Conservation (phyloP, 805 yeast genomes). For the Kuraishia molischiana region DNA sequence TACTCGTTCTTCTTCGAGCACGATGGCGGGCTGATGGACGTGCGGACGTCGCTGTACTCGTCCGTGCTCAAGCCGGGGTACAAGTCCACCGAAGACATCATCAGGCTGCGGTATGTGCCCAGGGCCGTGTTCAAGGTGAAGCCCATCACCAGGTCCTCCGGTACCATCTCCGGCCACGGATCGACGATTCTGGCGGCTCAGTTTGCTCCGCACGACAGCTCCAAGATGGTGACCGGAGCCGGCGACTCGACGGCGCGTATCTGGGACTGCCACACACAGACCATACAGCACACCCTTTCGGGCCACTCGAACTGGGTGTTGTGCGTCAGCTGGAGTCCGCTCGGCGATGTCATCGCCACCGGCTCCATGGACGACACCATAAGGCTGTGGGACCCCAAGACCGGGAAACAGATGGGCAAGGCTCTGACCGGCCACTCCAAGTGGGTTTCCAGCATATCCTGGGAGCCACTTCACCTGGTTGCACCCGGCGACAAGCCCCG, state of each 20-base stretch:
- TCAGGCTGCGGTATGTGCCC: slow-evolving; percentile 88
- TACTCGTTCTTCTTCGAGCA: slow-evolving; percentile 64
- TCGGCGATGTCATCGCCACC: slow-evolving; percentile 85
- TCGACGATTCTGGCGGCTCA: slow-evolving; percentile 86
- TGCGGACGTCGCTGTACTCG: slow-evolving; percentile 64
- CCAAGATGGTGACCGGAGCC: slow-evolving; percentile 87
- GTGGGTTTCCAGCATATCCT: slow-evolving; percentile 81
- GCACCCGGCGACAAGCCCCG: slow-evolving; percentile 57
- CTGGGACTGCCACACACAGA: slow-evolving; percentile 95
- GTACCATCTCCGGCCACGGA: slow-evolving; percentile 94
- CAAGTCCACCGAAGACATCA: slow-evolving; percentile 85
- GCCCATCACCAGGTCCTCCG: slow-evolving; percentile 83
- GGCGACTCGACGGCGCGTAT: slow-evolving; percentile 94
- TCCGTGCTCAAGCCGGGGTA: slow-evolving; percentile 81
- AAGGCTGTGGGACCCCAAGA: slow-evolving; percentile 74
- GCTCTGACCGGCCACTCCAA: slow-evolving; percentile 75
- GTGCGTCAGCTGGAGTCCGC: slow-evolving; percentile 86
- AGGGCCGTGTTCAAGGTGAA: slow-evolving; percentile 90
- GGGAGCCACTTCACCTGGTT: slow-evolving; percentile 91
- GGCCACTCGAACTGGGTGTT: slow-evolving; percentile 95
- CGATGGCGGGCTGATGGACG: slow-evolving; percentile 47
- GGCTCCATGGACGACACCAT: slow-evolving; percentile 92
- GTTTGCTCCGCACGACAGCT: slow-evolving; percentile 84
- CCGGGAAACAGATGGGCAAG: slow-evolving; percentile 67
- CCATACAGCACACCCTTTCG: slow-evolving; percentile 68